These are phyloP conservation scores for Gaeumannomyces tritici DNA, from an alignment of 2,329 filamentous ascomycete genomes.

Conservation along the genomic window DNA sequence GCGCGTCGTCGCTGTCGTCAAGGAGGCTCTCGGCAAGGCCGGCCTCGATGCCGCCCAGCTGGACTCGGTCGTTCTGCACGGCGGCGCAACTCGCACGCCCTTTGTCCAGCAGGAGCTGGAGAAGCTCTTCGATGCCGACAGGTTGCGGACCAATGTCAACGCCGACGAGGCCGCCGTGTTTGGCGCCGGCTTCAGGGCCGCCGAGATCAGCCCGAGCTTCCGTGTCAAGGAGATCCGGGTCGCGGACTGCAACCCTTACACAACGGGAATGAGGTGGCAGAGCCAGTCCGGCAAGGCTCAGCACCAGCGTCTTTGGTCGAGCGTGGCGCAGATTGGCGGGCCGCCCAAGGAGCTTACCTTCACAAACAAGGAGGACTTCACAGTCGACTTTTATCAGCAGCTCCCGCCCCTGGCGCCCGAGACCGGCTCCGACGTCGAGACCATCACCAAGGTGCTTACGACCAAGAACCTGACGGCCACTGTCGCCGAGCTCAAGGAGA, in stretches of 20 bases:
- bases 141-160: slow-evolving; percentile 90
- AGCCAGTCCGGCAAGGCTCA: slow-evolving; percentile 58
- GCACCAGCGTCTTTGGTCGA: slow-evolving; percentile 75
- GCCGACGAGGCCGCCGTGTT: slow-evolving; percentile 95
- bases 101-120: slow-evolving; percentile 90
- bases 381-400: slow-evolving; percentile 70
- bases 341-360: slow-evolving; percentile 78
- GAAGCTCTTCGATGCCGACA: slow-evolving; percentile 58
- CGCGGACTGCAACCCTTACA: slow-evolving; percentile 66
- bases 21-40: slow-evolving; percentile 64
- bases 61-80: slow-evolving; percentile 86
- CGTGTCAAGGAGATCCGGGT: slow-evolving; percentile 93
- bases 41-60: slow-evolving; percentile 66
- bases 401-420: slow-evolving; percentile 25
- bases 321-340: slow-evolving; percentile 64
- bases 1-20: slow-evolving; percentile 60
- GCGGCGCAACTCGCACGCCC: slow-evolving; percentile 80
- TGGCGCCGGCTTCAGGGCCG: slow-evolving; percentile 89
- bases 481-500: slow-evolving; percentile 67
- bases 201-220: slow-evolving; percentile 87
- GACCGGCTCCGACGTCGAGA: slow-evolving; percentile 37
- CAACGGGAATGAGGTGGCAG: slow-evolving; percentile 66
- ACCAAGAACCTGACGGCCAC: slow-evolving; percentile 83
- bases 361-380: slow-evolving; percentile 72
- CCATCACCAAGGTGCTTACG: slow-evolving; percentile 54